Conservation (phyloP, 139 green algal genomes). For the Desmodesmus armatus region DNA sequence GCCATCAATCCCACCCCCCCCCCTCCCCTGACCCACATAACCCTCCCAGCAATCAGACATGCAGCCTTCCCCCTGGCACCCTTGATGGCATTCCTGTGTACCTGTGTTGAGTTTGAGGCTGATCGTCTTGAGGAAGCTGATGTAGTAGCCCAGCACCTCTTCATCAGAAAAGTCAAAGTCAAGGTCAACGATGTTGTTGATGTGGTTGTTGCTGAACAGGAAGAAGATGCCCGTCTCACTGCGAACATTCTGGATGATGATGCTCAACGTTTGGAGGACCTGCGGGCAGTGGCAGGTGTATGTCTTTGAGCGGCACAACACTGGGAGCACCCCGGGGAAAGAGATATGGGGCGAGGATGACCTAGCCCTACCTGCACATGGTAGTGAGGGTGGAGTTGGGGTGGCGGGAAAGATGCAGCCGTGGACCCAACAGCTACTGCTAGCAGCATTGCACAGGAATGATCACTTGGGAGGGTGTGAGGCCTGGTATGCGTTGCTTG, state of each 20-base stretch:
- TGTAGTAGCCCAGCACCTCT: slow-evolving; percentile 97
- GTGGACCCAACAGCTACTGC: too few species aligned
- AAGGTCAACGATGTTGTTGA: slow-evolving; percentile 96
- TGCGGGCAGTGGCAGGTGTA: slow-evolving; percentile 45
- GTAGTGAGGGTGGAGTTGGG: not conserved
- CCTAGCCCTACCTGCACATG: not conserved
- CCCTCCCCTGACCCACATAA: too few species aligned
- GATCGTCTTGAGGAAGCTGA: slow-evolving; percentile 98
- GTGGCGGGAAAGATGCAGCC: too few species aligned
- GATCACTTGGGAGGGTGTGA: too few species aligned
- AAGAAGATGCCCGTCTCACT: slow-evolving; percentile 93
- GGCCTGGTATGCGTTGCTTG: too few species aligned
- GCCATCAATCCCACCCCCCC: too few species aligned
- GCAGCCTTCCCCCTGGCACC: too few species aligned
- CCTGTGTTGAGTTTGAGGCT: slow-evolving; percentile 88
- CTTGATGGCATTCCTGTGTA: too few species aligned
- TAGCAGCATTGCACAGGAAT: too few species aligned
- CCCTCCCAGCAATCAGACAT: too few species aligned
- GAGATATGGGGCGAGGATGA: too few species aligned
- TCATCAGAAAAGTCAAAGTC: slow-evolving; percentile 99
- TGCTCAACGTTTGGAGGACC: slow-evolving; percentile 92
- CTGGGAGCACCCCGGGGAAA: not conserved
- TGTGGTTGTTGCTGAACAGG: slow-evolving; percentile 97
- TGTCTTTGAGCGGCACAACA: not conserved
- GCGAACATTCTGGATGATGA: slow-evolving; percentile 97